These are phyloP conservation scores for Allomyces macrogynus DNA, from an alignment of 192 early-diverging fungal genomes.

Conservation along the genomic window DNA sequence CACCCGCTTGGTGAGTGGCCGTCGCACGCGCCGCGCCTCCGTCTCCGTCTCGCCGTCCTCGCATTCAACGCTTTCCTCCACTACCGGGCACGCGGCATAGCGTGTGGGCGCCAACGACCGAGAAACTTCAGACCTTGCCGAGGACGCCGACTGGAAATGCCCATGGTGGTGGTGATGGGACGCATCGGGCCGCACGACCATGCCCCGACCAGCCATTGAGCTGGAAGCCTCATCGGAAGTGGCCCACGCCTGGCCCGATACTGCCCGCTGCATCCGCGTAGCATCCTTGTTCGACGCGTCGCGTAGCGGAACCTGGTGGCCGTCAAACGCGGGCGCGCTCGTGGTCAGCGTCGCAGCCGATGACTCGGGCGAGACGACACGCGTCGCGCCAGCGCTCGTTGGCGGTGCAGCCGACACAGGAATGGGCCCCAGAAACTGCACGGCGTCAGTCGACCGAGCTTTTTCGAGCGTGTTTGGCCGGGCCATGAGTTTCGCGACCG, in stretches of 20 bases:
- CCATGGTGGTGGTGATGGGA: too few species aligned
- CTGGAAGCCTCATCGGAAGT: not conserved
- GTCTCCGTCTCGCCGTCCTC: not conserved
- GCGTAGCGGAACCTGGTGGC: too few species aligned
- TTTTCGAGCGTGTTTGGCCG: not conserved
- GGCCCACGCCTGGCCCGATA: not conserved
- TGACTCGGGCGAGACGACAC: not conserved
- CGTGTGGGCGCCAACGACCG: not conserved
- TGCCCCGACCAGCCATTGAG: not conserved
- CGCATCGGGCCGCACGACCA: too few species aligned
- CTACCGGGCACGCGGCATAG: not conserved
- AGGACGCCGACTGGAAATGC: too few species aligned
- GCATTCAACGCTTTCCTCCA: not conserved
- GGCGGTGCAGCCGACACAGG: not conserved
- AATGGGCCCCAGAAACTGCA: not conserved
- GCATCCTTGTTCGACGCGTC: too few species aligned
- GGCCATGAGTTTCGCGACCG: too few species aligned
- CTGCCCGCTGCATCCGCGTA: too few species aligned
- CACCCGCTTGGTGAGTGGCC: too few species aligned
- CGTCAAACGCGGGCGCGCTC: too few species aligned
- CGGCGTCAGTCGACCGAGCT: not conserved
- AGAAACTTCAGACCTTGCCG: too few species aligned
- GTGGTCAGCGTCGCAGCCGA: too few species aligned
- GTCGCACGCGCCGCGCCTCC: not conserved
- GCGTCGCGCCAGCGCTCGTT: not conserved